These are phyloP conservation scores for Clavariopsis aquatica DNA, from an alignment of 495 filamentous ascomycete species.

Conservation along the genomic window DNA sequence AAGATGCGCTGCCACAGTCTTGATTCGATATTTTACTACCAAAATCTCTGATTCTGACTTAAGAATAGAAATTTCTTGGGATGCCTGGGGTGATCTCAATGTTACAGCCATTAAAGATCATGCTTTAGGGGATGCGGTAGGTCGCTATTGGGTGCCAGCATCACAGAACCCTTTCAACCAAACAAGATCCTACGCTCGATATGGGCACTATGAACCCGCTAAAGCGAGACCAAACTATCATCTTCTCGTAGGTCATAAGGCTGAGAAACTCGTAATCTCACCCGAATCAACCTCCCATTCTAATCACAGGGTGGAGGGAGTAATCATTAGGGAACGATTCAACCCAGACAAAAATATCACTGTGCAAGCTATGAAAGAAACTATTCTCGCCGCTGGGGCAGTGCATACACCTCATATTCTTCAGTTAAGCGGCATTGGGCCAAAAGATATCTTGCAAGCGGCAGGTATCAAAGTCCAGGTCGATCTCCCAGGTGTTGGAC, in stretches of 20 bases:
- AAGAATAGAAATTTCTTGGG: not conserved
- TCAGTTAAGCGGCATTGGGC: conserved; percentile 21
- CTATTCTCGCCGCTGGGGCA: conserved; percentile 43
- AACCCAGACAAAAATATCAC: not conserved
- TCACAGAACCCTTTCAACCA: not conserved
- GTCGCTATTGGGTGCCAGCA: conserved; percentile 19
- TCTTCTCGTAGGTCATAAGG: not conserved
- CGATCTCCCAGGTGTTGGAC: conserved; percentile 25
- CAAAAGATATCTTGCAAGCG: conserved; percentile 14
- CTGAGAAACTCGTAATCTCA: not conserved
- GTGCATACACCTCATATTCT: conserved; percentile 25
- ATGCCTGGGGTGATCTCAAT: not conserved
- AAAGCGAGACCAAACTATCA: not conserved
- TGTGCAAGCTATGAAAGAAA: conserved; percentile 52
- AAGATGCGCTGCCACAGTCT: not conserved
- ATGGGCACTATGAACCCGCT: not conserved
- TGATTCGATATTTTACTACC: not conserved
- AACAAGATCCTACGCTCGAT: not conserved
- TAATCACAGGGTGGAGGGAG: not conserved
- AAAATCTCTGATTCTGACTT: not conserved
- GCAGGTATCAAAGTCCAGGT: conserved; percentile 14
- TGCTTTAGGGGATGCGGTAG: not conserved
- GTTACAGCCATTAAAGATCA: not conserved
- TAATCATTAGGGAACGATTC: not conserved
- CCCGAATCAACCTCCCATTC: not conserved